phyloP scores from a whole-genome alignment of 2,329 filamentous ascomycete genomes.

The Calonectria pseudoturangicola region DNA sequence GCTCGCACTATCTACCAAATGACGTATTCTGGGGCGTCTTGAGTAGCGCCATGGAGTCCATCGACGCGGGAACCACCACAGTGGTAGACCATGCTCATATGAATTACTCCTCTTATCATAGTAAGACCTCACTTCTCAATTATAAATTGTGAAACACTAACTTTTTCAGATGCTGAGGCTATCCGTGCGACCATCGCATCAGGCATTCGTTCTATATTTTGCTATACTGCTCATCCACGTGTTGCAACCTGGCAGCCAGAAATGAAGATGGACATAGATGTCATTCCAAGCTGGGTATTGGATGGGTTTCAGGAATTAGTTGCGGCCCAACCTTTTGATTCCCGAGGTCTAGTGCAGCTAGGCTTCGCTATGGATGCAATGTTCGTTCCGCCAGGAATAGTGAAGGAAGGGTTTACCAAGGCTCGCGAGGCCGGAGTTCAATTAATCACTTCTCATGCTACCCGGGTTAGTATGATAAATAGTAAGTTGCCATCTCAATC shows the following conservation, averaged over 20 bases:
- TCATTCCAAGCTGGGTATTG: background rate
- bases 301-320: background rate
- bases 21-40: constrained; percentile 18
- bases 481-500: background rate
- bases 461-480: background rate
- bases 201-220: constrained; percentile 16
- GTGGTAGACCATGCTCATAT: constrained; percentile 20
- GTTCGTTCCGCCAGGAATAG: background rate
- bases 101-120: constrained; percentile 4
- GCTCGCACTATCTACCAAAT: background rate
- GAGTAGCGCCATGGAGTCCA: constrained; percentile 3
- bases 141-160: background rate
- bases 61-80: constrained; percentile 11
- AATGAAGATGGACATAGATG: background rate
- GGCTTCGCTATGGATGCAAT: constrained; percentile 20
- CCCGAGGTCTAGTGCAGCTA: background rate
- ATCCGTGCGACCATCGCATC: constrained; percentile 8
- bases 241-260: background rate
- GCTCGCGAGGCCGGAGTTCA: background rate
- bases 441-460: background rate
- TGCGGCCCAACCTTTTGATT: background rate
- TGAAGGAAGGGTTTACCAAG: background rate
- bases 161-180: background rate
- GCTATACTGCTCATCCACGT: constrained; percentile 10
- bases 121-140: background rate